A percentile compares a stretch with the other conserved stretches of the same genome.
These are phyloP conservation scores for Dactylonectria estremocensis DNA, from an alignment of 2,329 filamentous ascomycete species.

Conservation along the genomic window DNA sequence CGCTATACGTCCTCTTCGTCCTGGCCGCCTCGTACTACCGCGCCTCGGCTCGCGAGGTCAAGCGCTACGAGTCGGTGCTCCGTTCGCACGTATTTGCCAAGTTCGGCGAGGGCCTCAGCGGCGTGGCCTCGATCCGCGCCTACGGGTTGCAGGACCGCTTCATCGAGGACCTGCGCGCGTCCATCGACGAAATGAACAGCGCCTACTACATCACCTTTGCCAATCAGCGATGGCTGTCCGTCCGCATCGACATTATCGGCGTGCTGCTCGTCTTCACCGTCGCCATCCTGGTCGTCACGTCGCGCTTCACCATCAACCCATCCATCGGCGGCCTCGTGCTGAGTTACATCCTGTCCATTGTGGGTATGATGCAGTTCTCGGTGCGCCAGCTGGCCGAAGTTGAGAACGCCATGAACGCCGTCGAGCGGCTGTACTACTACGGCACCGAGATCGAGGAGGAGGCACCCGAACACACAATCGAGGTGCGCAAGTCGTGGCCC, in stretches of 20 bases:
- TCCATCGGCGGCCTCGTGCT: slow-evolving; percentile 90
- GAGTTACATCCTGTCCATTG: slow-evolving; percentile 93
- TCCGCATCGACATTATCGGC: slow-evolving; percentile 88
- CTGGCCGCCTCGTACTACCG: slow-evolving; percentile 91
- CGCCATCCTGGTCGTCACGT: slow-evolving; percentile 92
- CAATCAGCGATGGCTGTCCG: slow-evolving; percentile 93
- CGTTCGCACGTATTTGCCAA: slow-evolving; percentile 91
- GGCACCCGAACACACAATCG: slow-evolving; percentile 83
- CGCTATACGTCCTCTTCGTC: slow-evolving; percentile 82
- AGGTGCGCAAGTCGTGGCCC: slow-evolving; percentile 85
- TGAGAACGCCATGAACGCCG: slow-evolving; percentile 98
- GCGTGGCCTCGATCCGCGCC: slow-evolving; percentile 88
- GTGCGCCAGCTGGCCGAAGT: slow-evolving; percentile 95
- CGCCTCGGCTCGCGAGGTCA: slow-evolving; percentile 91
- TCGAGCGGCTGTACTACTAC: slow-evolving; percentile 93
- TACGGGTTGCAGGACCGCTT: slow-evolving; percentile 89
- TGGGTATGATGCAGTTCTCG: slow-evolving; percentile 96
- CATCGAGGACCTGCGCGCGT: slow-evolving; percentile 74
- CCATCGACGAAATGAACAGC: slow-evolving; percentile 92
- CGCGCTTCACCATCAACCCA: slow-evolving; percentile 86
- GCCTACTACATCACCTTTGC: slow-evolving; percentile 97
- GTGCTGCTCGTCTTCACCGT: slow-evolving; percentile 89
- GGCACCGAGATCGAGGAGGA: slow-evolving; percentile 90
- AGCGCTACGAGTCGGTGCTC: slow-evolving; percentile 92
- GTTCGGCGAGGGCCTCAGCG: slow-evolving; percentile 90